Percentiles rank a stretch among this genome's conserved stretches.
Evolutionary conservation across 2,329 filamentous ascomycete species (phyloP).

Genomic region (Cladophialophora carrionii): DNA sequence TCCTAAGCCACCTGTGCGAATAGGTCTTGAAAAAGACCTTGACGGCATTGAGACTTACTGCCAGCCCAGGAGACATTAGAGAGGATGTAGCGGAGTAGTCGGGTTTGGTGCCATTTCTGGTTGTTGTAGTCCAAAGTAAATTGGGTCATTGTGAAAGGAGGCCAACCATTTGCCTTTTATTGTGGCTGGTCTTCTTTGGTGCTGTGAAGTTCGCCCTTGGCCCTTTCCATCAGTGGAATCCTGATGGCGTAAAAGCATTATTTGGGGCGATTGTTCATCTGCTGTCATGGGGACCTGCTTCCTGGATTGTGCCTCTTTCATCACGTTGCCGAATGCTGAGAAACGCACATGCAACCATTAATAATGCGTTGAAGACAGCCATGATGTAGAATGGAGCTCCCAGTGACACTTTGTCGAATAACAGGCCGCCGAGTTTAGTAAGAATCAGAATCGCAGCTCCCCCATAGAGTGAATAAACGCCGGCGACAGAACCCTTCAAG

Average conservation of each 20-base stretch:
- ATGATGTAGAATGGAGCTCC: constrained; percentile 94
- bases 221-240: too few species aligned
- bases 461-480: constrained; percentile 88
- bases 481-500: constrained; percentile 91
- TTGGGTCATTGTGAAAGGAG: neutral
- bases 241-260: neutral
- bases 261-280: neutral
- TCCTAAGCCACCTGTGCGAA: neutral
- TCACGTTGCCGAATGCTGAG: constrained; percentile 17
- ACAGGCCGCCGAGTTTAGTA: constrained; percentile 83
- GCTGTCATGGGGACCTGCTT: neutral
- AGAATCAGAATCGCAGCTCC: constrained; percentile 87
- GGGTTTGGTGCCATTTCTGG: neutral
- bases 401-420: constrained; percentile 76
- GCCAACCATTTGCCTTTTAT: neutral
- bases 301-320: neutral
- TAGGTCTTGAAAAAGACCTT: neutral
- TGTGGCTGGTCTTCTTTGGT: neutral
- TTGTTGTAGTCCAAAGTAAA: neutral
- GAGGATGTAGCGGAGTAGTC: neutral
- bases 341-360: constrained; percentile 54
- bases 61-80: neutral
- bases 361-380: constrained; percentile 78
- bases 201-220: neutral
- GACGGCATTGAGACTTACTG: neutral